A percentile compares a stretch with the other conserved stretches of the same genome.
Conservation (phyloP, 768 basidiomycete genomes). For the Infundibulicybe gibba region DNA sequence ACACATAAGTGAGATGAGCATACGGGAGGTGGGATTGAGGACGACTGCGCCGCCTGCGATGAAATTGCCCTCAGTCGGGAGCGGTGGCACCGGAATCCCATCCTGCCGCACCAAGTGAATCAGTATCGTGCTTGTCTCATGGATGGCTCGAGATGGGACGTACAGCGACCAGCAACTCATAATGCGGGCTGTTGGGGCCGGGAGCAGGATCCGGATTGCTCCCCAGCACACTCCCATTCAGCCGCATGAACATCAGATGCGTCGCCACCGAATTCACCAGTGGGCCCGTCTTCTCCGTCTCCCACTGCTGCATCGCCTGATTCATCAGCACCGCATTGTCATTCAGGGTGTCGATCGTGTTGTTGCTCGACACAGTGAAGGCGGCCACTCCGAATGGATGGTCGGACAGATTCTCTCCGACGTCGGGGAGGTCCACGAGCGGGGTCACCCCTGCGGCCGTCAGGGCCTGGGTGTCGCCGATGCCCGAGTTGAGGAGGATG, state of each 20-base stretch:
- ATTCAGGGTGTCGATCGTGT: slow-evolving; percentile 21
- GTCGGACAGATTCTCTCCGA: slow-evolving; percentile 31
- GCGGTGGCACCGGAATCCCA: no score
- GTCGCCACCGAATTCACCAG: slow-evolving; percentile 15
- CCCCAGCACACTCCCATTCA: slow-evolving; percentile 18
- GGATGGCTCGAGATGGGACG: not conserved
- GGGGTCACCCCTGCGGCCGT: slow-evolving; percentile 16
- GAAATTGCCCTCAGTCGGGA: no score
- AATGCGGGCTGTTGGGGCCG: slow-evolving; percentile 26
- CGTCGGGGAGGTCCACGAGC: slow-evolving; percentile 26
- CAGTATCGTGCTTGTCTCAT: no score
- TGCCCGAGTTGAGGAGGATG: slow-evolving; percentile 29
- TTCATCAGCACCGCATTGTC: slow-evolving; percentile 17
- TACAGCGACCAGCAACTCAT: slow-evolving; percentile 22
- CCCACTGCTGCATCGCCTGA: slow-evolving; percentile 23
- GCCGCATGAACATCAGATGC: slow-evolving; percentile 22
- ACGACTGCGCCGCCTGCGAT: no score
- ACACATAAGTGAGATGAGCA: no score
- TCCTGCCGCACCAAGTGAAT: no score
- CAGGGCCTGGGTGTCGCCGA: slow-evolving; percentile 24
- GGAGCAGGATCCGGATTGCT: slow-evolving; percentile 21
- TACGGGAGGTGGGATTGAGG: no score
- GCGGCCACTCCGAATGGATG: slow-evolving; percentile 18
- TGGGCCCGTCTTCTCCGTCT: slow-evolving; percentile 12
- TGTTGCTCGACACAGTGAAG: slow-evolving; percentile 20